Percentiles rank a stretch among this genome's conserved stretches.
These are phyloP conservation scores for Rhodotorula sp. DNA, from an alignment of 1,284 basidiomycete species.

Conservation along the genomic window DNA sequence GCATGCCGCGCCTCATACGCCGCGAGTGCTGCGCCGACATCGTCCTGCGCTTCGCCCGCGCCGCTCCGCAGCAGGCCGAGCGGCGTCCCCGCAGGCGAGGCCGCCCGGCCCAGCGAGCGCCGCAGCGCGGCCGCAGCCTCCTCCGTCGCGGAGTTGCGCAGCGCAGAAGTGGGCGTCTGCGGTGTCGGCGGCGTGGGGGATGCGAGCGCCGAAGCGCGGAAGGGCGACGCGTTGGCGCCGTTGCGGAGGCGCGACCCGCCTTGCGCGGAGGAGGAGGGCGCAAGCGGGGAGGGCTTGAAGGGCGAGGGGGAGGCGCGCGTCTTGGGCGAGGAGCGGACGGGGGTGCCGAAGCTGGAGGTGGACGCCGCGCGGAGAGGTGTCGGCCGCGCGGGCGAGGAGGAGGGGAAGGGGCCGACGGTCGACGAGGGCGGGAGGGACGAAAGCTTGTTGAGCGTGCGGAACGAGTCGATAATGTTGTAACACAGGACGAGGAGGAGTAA, in stretches of 20 bases:
- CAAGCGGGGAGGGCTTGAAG: not conserved
- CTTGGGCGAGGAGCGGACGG: constrained; percentile 31
- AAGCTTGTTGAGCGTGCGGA: constrained; percentile 30
- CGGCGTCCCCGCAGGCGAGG: constrained; percentile 1
- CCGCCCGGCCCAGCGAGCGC: not conserved
- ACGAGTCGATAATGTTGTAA: constrained; percentile 40
- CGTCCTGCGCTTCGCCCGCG: not conserved
- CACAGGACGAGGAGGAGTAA: constrained; percentile 32
- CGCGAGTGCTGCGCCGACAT: constrained; percentile 7
- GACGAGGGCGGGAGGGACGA: constrained; percentile 27
- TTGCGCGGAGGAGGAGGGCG: not conserved
- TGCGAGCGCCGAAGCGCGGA: constrained; percentile 27
- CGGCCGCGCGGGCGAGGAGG: constrained; percentile 3
- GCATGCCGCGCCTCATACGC: constrained; percentile 32
- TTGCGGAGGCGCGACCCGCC: constrained; percentile 8
- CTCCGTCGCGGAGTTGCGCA: not conserved
- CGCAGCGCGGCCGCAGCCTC: not conserved
- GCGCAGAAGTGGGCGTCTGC: constrained; percentile 20
- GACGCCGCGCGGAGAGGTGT: not conserved
- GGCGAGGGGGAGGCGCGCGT: constrained; percentile 23
- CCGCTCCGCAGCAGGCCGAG: not conserved
- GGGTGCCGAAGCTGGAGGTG: not conserved
- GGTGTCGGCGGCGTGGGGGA: constrained; percentile 22
- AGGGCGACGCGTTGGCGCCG: constrained; percentile 10
- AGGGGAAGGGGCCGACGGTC: constrained; percentile 8